Evolutionary conservation across 345 rosid genomes (phyloP).

Genomic region (Mercurialis annua): DNA sequence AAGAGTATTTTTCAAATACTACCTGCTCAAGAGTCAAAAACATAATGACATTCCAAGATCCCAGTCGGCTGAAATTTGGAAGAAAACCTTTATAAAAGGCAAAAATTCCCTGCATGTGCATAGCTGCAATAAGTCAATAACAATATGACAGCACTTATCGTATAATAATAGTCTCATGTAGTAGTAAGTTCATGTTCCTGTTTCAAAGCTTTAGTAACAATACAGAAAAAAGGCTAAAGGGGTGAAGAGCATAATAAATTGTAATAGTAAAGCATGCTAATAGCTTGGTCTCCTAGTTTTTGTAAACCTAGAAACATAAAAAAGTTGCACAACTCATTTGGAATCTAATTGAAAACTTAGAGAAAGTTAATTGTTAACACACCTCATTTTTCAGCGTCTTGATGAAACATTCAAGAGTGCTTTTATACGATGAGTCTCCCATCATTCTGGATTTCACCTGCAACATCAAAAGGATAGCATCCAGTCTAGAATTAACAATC

Average conservation of each 20-base stretch:
- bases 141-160: background rate
- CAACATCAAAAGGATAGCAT: conserved; percentile 21
- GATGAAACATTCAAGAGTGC: conserved; percentile 86
- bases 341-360: background rate
- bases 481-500: conserved; percentile 1
- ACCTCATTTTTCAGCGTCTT: conserved; percentile 89
- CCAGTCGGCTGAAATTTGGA: conserved; percentile 92
- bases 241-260: background rate
- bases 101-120: conserved; percentile 62
- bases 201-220: background rate
- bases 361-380: conserved; percentile 19
- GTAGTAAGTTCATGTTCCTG: background rate
- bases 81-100: conserved; percentile 95
- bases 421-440: conserved; percentile 94
- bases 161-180: background rate
- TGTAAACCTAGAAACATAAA: background rate
- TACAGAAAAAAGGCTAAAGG: background rate
- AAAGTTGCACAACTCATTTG: background rate
- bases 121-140: conserved; percentile 1
- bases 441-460: conserved; percentile 99
- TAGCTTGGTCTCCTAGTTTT: background rate
- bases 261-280: conserved; percentile 5
- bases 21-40: conserved; percentile 97
- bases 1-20: conserved; percentile 23
- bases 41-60: conserved; percentile 98